Evolutionary conservation across 805 yeast genomes (phyloP).

Genomic region (Wickerhamiella parazyma): DNA sequence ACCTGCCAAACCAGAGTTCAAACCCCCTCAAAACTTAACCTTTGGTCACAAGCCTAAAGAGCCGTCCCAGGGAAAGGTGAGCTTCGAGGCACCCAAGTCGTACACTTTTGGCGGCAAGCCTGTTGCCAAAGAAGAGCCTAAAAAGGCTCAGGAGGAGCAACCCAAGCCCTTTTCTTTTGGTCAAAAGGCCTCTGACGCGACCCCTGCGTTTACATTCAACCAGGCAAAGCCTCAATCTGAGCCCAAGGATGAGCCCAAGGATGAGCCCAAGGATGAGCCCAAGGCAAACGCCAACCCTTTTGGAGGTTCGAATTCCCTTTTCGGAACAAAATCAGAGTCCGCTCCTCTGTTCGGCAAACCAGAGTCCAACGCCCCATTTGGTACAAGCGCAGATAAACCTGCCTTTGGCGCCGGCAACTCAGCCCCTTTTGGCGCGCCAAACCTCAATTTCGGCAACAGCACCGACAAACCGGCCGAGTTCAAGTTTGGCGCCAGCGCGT

Average conservation of each 20-base stretch:
- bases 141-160: slow-evolving; percentile 16
- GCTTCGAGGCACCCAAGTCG: slow-evolving; percentile 1
- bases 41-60: background rate
- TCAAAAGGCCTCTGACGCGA: background rate
- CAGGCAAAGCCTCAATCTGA: too few relatives aligned
- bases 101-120: slow-evolving; percentile 1
- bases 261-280: background rate
- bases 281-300: too few relatives aligned
- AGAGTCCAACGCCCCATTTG: too few relatives aligned
- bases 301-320: too few relatives aligned
- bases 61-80: background rate
- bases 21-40: slow-evolving; percentile 6
- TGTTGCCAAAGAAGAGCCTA: slow-evolving; percentile 17
- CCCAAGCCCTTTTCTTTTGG: background rate
- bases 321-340: too few relatives aligned
- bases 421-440: background rate
- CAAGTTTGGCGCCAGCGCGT: slow-evolving; percentile 13
- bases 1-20: background rate
- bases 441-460: background rate
- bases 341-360: too few relatives aligned
- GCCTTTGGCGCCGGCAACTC: background rate
- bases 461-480: slow-evolving; percentile 16
- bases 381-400: too few relatives aligned
- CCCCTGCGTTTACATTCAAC: background rate
- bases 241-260: background rate